Evolutionary conservation across 1,139 yeast species (phyloP), one percentile per base, ranked within the genome.

Genomic region (Protomyces macrosporus): DNA sequence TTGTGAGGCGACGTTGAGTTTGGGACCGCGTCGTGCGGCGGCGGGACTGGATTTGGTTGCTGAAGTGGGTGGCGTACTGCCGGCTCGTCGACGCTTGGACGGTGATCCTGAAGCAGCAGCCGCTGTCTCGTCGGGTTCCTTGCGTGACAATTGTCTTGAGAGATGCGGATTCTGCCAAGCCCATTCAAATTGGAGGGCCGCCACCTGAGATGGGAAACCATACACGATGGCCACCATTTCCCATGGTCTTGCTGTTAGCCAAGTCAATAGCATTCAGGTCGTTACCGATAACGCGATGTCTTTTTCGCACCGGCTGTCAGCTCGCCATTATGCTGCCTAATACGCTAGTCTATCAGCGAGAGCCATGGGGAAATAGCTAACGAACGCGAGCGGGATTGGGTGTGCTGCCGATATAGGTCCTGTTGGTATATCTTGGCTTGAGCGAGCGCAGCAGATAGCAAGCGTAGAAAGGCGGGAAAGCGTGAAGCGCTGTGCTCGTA

Each of bases 261-360:
- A 9, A 32, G 16, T n/a, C 14, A 12, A 12, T 50, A 12, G 16
- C 23, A 30, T 37, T 23, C 23, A 23, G 2, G 23, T 23, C 23
- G 23, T 12, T 12, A 58, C 62, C 62, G 55, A 35, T 58, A 52
- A 6, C 62, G 33, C 12, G 62, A 39, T 0, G 96, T 88, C 53
- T 83, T 75, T 70, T 76, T 83, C 0, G 96, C 96, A 0, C 91
- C 91, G 0, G 88, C 88, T 6, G 70, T 69, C 23, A 86, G 71
- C 4, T 80, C 82, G 1, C 96, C 95, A 75, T 88, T 88, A 71
- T 88, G 96, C 69, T 88, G 96, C 48, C 89, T 74, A 4, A 88
- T 75, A 56, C 96, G 67, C 71, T 71, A 53, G 16, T 3, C 3
- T 4, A 4, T 10, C 4, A n/a, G 53, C 39, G 14, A 7, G 5